Conservation (phyloP, 306 rosid species). For the Quercus glauca region DNA sequence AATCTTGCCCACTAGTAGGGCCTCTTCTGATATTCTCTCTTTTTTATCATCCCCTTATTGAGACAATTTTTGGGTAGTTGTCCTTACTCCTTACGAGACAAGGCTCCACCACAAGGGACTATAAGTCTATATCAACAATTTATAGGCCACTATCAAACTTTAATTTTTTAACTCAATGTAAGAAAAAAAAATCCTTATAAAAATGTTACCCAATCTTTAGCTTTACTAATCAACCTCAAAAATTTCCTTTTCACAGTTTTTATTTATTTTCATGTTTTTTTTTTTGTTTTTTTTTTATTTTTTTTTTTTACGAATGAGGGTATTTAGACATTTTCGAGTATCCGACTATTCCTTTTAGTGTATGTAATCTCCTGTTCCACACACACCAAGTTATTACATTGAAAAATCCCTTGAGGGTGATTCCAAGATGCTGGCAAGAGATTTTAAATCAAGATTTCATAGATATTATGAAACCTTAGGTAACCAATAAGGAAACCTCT, state of each 20-base stretch:
- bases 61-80: constrained; percentile 23
- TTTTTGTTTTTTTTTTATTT: too few relatives aligned
- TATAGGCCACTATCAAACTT: neutral
- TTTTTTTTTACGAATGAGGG: too few relatives aligned
- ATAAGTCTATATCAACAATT: neutral
- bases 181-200: neutral
- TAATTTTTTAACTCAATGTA: neutral
- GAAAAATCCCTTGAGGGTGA: too few relatives aligned
- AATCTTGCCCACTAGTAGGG: constrained; percentile 34
- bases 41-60: constrained; percentile 18
- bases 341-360: too few relatives aligned
- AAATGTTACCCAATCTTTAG: neutral
- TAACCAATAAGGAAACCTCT: too few relatives aligned
- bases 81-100: constrained; percentile 15
- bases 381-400: too few relatives aligned
- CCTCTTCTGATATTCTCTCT: constrained; percentile 34
- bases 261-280: neutral
- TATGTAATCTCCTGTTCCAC: rapidly evolving
- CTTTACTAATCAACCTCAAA: neutral
- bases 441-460: too few relatives aligned
- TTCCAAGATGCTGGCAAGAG: too few relatives aligned
- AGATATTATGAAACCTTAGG: too few relatives aligned
- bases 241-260: neutral
- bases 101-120: constrained; percentile 17
- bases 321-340: too few relatives aligned